phyloP scores from a whole-genome alignment of 805 yeast genomes.

The Wickerhamomyces xylosicus region DNA sequence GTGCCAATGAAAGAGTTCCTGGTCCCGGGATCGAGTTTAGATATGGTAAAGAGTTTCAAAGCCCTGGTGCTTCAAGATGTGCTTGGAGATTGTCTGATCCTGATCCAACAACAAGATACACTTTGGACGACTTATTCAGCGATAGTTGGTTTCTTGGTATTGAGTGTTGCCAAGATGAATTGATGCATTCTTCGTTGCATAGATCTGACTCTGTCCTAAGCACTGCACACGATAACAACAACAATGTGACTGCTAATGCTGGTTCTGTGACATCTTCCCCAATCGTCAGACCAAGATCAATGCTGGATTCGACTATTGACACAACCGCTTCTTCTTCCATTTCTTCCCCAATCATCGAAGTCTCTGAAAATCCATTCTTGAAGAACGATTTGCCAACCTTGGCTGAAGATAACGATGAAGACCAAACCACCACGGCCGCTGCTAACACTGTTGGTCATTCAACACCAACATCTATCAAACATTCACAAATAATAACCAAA shows the following conservation, averaged over 20 bases:
- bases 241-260: too few relatives aligned
- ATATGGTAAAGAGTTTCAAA: conserved; percentile 52
- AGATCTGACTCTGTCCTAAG: not conserved
- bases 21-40: conserved; percentile 70
- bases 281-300: conserved; percentile 12
- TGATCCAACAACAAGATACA: conserved; percentile 39
- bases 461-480: too few relatives aligned
- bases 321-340: not conserved
- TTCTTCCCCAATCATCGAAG: conserved; percentile 6
- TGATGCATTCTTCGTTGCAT: conserved; percentile 1
- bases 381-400: not conserved
- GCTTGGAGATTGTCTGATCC: conserved; percentile 74
- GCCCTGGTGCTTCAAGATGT: conserved; percentile 52
- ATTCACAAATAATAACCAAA: too few relatives aligned
- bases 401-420: not conserved
- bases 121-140: conserved; percentile 38
- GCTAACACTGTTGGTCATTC: too few relatives aligned
- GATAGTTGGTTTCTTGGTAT: conserved; percentile 57
- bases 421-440: too few relatives aligned
- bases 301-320: conserved; percentile 13
- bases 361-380: not conserved
- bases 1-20: conserved; percentile 32
- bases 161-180: conserved; percentile 48
- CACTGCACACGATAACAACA: conserved; percentile 1
- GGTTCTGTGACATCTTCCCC: conserved; percentile 4